Evolutionary conservation across 306 rosid species (phyloP), one percentile per base, ranked within the genome.

Genomic region (Cyclanthera cordifolia): DNA sequence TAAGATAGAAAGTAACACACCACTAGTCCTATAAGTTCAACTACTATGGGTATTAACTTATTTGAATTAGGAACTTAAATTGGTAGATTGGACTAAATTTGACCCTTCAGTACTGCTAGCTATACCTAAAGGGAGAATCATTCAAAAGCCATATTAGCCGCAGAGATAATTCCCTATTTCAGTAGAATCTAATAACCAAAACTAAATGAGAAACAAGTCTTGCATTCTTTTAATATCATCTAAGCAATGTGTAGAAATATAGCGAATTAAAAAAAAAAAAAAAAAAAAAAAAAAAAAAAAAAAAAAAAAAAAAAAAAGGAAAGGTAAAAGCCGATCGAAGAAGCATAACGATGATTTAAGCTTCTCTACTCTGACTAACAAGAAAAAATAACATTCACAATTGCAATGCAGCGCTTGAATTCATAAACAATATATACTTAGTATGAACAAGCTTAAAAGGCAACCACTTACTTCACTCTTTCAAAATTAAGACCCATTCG

Each of bases 401-500:
- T 20, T 37, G 68, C 50, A 39, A 11, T 20, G 49, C 67, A 60
- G 28, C 4, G 24, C 1, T 60, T 19, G 4, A 8, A 60, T 60
- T 37, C 68, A 20, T 14, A 3, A 61, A 61, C 32, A n/a, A 50
- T 48, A 74, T 41, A 20, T 51, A 39, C 2, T 37, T 20, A 19
- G 50, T 2, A 39, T 39, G 5, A 61, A 61, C 16, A 19, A 39
- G 15, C 25, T 17, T 20, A 7, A 39, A 61, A 61, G 19, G 25
- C 17, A 61, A 39, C 23, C 34, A 80, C 95, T 87, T 77, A 87
- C 99, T 93, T 90, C 23, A 90, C 91, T 71, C 99, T 82, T 3
- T 90, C 94, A 72, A 90, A 93, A 68, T 87, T 93, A 69, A 93
- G 75, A 75, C 95, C 99, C 90, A 93, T 90, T 85, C 95, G 73